These are phyloP conservation scores for Acacia crassicarpa DNA, from an alignment of 306 rosid species.

Conservation along the genomic window DNA sequence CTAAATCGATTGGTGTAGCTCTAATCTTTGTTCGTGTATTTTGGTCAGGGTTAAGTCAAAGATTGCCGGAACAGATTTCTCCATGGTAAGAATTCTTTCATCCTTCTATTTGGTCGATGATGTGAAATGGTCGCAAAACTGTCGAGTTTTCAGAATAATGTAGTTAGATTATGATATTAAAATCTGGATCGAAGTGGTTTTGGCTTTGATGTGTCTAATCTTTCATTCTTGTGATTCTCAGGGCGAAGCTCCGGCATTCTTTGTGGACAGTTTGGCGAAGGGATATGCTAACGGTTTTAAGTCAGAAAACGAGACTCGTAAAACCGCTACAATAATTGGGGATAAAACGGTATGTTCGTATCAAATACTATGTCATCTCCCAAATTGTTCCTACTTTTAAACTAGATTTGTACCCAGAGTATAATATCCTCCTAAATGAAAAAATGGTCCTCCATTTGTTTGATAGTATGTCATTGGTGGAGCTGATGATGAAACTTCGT, in stretches of 20 bases:
- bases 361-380: slow-evolving; percentile 29
- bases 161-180: slow-evolving; percentile 22
- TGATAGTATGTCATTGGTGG: slow-evolving; percentile 93
- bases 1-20: slow-evolving; percentile 45
- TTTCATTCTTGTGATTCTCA: slow-evolving; percentile 44
- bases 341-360: slow-evolving; percentile 66
- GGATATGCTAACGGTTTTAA: slow-evolving; percentile 56
- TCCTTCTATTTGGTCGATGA: slow-evolving; percentile 14
- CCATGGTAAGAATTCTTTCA: slow-evolving; percentile 62
- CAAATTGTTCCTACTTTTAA: slow-evolving; percentile 28
- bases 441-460: slow-evolving; percentile 50
- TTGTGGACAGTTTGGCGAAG: slow-evolving; percentile 59
- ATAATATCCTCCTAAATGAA: slow-evolving; percentile 39
- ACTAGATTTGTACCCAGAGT: slow-evolving; percentile 40
- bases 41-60: slow-evolving; percentile 61
- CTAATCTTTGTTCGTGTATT: slow-evolving; percentile 38
- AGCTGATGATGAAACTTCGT: slow-evolving; percentile 67
- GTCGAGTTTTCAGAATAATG: slow-evolving; percentile 22
- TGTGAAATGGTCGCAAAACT: slow-evolving; percentile 11
- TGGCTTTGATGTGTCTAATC: slow-evolving; percentile 34
- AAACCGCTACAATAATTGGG: slow-evolving; percentile 48
- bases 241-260: slow-evolving; percentile 92
- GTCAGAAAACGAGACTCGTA: slow-evolving; percentile 51
- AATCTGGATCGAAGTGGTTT: slow-evolving; percentile 34
- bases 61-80: slow-evolving; percentile 43